Percentiles rank a stretch among this genome's conserved stretches.
Conservation (phyloP, 257 asterid species). For the Capsicum rhomboideum region DNA sequence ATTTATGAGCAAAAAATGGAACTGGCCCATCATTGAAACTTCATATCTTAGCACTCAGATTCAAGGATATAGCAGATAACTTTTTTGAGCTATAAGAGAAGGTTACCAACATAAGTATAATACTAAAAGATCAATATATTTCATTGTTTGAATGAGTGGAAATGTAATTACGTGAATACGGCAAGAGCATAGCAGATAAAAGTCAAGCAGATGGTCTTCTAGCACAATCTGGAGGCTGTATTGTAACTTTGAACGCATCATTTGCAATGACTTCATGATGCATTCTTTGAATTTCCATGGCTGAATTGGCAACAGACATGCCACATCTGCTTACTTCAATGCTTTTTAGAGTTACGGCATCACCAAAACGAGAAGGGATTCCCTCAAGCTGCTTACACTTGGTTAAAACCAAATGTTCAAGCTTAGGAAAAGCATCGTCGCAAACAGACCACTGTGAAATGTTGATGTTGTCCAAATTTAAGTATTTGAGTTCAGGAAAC, state of each 20-base stretch:
- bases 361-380: background rate
- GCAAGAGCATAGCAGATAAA: background rate
- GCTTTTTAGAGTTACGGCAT: background rate
- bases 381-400: background rate
- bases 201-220: background rate
- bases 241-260: background rate
- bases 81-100: background rate
- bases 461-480: background rate
- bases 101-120: background rate
- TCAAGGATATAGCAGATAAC: background rate
- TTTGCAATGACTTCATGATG: background rate
- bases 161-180: background rate
- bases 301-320: background rate
- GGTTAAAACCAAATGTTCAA: background rate
- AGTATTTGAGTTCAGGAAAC: background rate
- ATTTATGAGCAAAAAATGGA: background rate
- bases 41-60: background rate
- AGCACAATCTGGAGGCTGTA: background rate
- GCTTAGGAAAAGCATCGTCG: background rate
- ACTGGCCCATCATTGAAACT: background rate
- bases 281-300: background rate
- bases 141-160: background rate
- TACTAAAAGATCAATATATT: background rate
- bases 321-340: background rate
- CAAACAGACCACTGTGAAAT: background rate